Base-by-base conservation (phyloP, 495 filamentous ascomycete species). In the Bacidia gigantensis region DNA sequence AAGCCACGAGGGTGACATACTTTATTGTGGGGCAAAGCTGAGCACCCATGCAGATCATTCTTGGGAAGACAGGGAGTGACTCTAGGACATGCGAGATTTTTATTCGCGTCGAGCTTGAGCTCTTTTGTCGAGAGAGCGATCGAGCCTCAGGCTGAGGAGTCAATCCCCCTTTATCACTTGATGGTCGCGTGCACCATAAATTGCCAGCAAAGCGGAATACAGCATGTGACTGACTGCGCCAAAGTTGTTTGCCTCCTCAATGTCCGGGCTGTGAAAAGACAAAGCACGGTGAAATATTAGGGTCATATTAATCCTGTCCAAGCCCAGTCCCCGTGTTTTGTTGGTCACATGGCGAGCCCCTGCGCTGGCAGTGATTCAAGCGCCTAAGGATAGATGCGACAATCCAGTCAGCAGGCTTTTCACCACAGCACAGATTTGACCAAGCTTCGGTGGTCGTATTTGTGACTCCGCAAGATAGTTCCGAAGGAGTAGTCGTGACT, bases 21-120 rank as follows among this genome's bases (percentile, higher is more conserved):
- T 22, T 22, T 44, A 35, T 50, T 50, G 47, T 50, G 47, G 47
- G 47, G 22, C 47, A 18, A 50, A 35, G 47, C 47, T 35, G 7
- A 50, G 23, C 47, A 21, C 9, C 18, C 25, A 50, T 50, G 20
- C 38, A 25, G 20, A 50, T 38, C 10, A 20, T 29, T 23, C 47
- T 50, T 24, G 47, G 47, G 47, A 50, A 38, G 25, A 22, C 25
- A 26, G 47, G 29, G 38, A 38, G 32, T 17, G 20, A 17, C 41
- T 17, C 20, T 35, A 35, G 29, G 29, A 35, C 5, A 35, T 35
- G 29, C 29, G 29, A 35, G 29, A 35, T 35, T 35, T 35, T 14
- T 35, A n/a, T n/a, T 14, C 14, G 29, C 29, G 14, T 5, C 29
- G 5, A 14, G 29, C 29, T 35, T 14, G 29, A 35, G 29, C 29